A percentile compares a stretch with the other conserved stretches of the same genome.
Conservation (phyloP, 2,329 filamentous ascomycete species). For the Scleromitrula shiraiana region DNA sequence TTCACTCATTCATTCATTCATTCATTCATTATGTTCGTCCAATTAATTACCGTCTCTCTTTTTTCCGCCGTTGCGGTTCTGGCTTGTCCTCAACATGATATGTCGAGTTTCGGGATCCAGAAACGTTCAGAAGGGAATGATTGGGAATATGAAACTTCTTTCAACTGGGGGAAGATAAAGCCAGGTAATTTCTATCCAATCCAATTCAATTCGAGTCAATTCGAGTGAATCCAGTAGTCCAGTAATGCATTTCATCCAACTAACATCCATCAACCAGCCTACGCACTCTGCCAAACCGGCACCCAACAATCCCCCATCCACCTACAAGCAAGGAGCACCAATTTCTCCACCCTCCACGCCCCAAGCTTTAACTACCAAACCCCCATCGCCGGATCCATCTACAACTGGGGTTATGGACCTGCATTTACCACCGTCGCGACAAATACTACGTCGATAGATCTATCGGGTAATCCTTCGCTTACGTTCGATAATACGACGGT, state of each 20-base stretch:
- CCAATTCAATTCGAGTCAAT: too few relatives aligned
- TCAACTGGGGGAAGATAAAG: conserved; percentile 34
- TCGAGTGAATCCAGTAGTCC: too few relatives aligned
- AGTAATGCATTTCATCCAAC: too few relatives aligned
- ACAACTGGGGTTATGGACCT: conserved; percentile 43
- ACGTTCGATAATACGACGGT: conserved; percentile 39
- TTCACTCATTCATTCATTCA: too few relatives aligned
- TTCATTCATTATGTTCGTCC: too few relatives aligned
- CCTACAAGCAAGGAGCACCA: conserved; percentile 32
- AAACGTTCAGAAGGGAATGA: conserved; percentile 13
- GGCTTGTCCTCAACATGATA: conserved; percentile 19
- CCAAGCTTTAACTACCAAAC: conserved; percentile 36
- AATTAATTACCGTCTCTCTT: conserved; percentile 7
- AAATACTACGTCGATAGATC: conserved; percentile 13
- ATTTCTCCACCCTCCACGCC: conserved; percentile 34
- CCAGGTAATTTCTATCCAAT: conserved; percentile 19
- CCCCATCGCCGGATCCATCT: conserved; percentile 33
- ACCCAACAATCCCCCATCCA: conserved; percentile 43
- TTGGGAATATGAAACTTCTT: conserved; percentile 32
- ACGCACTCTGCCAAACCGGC: conserved; percentile 40
- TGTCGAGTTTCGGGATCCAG: conserved; percentile 9
- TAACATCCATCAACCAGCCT: conserved; percentile 25
- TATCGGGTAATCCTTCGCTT: conserved; percentile 34
- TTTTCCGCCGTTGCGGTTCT: conserved; percentile 11
- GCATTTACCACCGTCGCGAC: conserved; percentile 34